Percentiles rank a stretch among this genome's conserved stretches.
Evolutionary conservation across 228 moss, liverwort and hornwort species (phyloP).

Genomic region (Sphagnum magellanicum): DNA sequence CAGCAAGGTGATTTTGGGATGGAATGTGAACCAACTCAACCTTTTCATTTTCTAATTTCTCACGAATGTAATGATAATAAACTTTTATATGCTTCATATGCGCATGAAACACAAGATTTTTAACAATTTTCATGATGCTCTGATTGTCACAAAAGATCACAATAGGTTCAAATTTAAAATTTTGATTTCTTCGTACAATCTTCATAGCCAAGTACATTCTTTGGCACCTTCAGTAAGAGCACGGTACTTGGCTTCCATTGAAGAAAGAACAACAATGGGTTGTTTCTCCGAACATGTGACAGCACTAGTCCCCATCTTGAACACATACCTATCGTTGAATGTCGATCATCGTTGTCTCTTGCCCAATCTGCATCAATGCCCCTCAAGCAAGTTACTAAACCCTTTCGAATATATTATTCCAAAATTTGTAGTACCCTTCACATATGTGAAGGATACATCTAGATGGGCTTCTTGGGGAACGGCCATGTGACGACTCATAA

Average conservation of each 20-base stretch:
- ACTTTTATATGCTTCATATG: neutral
- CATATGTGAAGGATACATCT: neutral
- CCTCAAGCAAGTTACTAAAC: neutral
- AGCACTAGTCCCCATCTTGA: neutral
- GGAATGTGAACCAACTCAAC: neutral
- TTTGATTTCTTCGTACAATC: neutral
- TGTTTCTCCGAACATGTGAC: neutral
- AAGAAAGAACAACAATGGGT: neutral
- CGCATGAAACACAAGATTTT: neutral
- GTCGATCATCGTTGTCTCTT: neutral
- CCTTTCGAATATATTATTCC: neutral
- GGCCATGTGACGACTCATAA: neutral
- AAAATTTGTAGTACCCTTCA: neutral
- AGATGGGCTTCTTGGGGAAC: neutral
- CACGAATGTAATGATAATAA: neutral
- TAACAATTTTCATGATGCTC: neutral
- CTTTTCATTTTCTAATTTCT: neutral
- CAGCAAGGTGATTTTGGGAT: neutral
- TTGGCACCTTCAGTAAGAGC: neutral
- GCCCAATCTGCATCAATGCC: neutral
- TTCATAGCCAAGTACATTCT: neutral
- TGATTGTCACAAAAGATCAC: neutral
- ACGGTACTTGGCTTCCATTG: neutral
- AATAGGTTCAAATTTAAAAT: neutral
- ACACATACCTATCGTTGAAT: neutral